These are phyloP conservation scores for Saccharomycopsis capsularis DNA, from an alignment of 805 yeast species.

Conservation along the genomic window DNA sequence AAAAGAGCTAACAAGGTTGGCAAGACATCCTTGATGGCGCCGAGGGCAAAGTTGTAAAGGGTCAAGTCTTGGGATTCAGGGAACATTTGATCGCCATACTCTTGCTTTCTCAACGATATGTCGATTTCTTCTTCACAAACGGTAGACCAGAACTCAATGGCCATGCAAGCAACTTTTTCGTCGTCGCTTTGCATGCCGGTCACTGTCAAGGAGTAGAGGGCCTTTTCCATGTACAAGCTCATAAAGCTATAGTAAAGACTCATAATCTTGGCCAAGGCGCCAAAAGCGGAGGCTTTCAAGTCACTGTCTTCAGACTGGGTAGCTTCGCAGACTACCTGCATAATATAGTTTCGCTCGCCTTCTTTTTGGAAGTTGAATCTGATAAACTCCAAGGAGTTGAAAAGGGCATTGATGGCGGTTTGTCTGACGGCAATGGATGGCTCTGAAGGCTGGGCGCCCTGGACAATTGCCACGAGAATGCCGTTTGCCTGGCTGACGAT, in stretches of 20 bases:
- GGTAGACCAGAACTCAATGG: slow-evolving; percentile 98
- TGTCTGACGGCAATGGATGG: slow-evolving; percentile 68
- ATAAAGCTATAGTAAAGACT: slow-evolving; percentile 79
- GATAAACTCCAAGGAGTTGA: slow-evolving; percentile 84
- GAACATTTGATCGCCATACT: slow-evolving; percentile 41
- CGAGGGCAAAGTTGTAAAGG: slow-evolving; percentile 74
- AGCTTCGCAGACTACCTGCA: slow-evolving; percentile 99
- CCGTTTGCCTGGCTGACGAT: slow-evolving; percentile 84
- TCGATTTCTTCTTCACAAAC: slow-evolving; percentile 97
- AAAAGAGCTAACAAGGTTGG: slow-evolving; percentile 78
- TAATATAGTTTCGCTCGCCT: slow-evolving; percentile 91
- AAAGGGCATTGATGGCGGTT: slow-evolving; percentile 88
- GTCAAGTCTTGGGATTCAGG: slow-evolving; percentile 34
- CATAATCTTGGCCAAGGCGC: slow-evolving; percentile 90
- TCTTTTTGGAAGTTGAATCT: slow-evolving; percentile 83
- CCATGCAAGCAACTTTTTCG: slow-evolving; percentile 93
- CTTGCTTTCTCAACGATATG: slow-evolving; percentile 60
- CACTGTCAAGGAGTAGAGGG: slow-evolving; percentile 82
- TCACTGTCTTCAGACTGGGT: slow-evolving; percentile 83
- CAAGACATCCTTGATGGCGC: slow-evolving; percentile 76
- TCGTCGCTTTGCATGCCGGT: slow-evolving; percentile 82
- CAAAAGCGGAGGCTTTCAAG: slow-evolving; percentile 90
- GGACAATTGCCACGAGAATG: slow-evolving; percentile 89
- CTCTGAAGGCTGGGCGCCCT: slow-evolving; percentile 87
- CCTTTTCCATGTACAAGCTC: slow-evolving; percentile 97